Evolutionary conservation across 2,329 filamentous ascomycete genomes (phyloP).

Genomic region (Dothistroma septosporum): DNA sequence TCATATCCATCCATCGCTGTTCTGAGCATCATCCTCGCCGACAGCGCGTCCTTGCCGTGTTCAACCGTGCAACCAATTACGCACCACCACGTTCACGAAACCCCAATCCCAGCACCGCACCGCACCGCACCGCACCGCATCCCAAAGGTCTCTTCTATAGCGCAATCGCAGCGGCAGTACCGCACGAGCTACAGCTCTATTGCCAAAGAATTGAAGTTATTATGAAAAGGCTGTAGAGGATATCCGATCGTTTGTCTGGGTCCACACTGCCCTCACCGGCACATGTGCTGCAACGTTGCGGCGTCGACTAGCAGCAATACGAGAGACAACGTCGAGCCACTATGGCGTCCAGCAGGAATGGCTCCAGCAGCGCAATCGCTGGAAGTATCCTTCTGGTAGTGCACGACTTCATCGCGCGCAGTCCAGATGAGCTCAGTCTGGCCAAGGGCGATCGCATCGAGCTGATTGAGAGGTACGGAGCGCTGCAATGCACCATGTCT

Average conservation of each 20-base stretch:
- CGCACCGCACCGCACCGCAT: not conserved
- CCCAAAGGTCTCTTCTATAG: not conserved
- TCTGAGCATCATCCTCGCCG: not conserved
- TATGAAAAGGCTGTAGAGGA: not conserved
- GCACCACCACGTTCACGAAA: not conserved
- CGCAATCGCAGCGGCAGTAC: not conserved
- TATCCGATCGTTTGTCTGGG: not conserved
- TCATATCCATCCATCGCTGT: not conserved
- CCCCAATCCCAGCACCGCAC: not conserved
- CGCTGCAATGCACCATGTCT: not conserved
- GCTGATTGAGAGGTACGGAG: slow-evolving; percentile 61
- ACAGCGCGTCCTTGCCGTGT: not conserved
- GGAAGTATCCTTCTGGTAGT: slow-evolving; percentile 59
- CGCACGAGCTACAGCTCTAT: not conserved
- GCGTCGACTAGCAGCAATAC: not conserved
- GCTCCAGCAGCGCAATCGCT: slow-evolving; percentile 27
- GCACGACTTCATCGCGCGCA: slow-evolving; percentile 86
- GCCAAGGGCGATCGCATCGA: slow-evolving; percentile 80
- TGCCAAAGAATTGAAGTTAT: not conserved
- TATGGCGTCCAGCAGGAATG: slow-evolving; percentile 13
- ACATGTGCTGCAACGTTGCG: not conserved
- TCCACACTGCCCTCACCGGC: not conserved
- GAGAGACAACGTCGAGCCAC: not conserved
- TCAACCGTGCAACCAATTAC: not conserved
- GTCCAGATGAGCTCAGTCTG: slow-evolving; percentile 87